Evolutionary conservation across 345 rosid genomes (phyloP), one percentile per base, ranked within the genome.

Genomic region (Pugionium cornutum): DNA sequence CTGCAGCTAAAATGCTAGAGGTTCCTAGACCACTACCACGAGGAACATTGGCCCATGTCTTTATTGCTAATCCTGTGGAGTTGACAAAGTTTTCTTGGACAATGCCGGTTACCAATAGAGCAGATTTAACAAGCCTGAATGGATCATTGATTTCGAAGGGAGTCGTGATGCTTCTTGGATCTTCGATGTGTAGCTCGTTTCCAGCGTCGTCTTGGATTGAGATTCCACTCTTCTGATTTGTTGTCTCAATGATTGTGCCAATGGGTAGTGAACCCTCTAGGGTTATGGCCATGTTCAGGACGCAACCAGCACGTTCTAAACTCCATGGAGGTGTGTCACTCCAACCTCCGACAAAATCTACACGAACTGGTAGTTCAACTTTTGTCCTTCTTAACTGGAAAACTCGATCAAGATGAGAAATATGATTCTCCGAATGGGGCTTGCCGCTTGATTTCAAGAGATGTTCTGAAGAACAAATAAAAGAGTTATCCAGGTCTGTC

Each of bases 241-340:
- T 88, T 58, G 89, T 88, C 77, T 88, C 91, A 9, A 94, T 78
- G 61, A 76, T 75, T 40, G 99, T 80, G 62, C 99, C 96, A 51
- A 94, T 84, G 11, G 97, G 99, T 75, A 82, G 99, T 70, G 86
- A 83, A 69, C 83, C 88, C 69, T 84, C 96, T 72, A 94, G 61
- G 51, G 83, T 78, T 75, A 94, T 77, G 64, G 99, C 92, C 96
- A 94, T 86, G 76, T 90, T 94, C 53, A 90, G 79, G 75, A 94
- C 97, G 60, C 80, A 83, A n/a, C 97, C 97, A 50, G 92, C 85
- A 56, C 99, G 96, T 82, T 94, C 97, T 75, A 90, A 74, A 78
- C 97, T 89, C 96, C 97, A 89, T 46, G 97, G 98, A 69, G 98
- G 98, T 73, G 98, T 92, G 61, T 89, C 98, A 62, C 97, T 94